phyloP scores from a whole-genome alignment of 495 filamentous ascomycete species.

The Trichoderma erinaceum region DNA sequence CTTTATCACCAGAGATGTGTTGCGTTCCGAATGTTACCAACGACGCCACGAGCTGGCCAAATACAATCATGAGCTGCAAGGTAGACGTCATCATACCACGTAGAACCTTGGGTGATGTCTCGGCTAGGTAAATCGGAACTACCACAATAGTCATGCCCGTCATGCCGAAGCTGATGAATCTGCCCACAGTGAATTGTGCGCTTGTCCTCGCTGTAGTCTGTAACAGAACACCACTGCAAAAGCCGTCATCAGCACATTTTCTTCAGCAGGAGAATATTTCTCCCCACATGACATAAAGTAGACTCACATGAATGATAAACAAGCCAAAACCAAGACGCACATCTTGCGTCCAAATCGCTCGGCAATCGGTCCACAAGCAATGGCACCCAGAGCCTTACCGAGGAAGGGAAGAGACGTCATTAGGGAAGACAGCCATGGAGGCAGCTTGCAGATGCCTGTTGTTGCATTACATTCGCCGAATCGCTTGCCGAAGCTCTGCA shows the following conservation, averaged over 20 bases:
- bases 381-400: constrained; percentile 22
- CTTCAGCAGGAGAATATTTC: background rate
- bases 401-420: constrained; percentile 22
- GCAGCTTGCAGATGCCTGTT: constrained; percentile 19
- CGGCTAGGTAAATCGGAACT: constrained; percentile 25
- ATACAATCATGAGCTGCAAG: constrained; percentile 20
- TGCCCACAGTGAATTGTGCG: constrained; percentile 24
- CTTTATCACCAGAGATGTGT: constrained; percentile 21
- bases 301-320: constrained; percentile 17
- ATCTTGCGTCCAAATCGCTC: constrained; percentile 21
- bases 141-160: constrained; percentile 24
- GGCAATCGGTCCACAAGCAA: constrained; percentile 19
- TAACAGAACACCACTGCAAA: constrained; percentile 21
- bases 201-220: constrained; percentile 24
- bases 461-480: constrained; percentile 19
- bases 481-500: constrained; percentile 19
- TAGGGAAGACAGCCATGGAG: constrained; percentile 21
- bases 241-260: constrained; percentile 11
- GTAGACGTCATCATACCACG: constrained; percentile 25
- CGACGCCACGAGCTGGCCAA: constrained; percentile 29
- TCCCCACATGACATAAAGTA: background rate
- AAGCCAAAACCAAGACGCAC: constrained; percentile 16
- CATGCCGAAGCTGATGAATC: constrained; percentile 25
- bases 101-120: constrained; percentile 21
- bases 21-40: constrained; percentile 21